Conservation (phyloP, 73 alveolate genomes). For the Symbiodinium pilosum region DNA sequence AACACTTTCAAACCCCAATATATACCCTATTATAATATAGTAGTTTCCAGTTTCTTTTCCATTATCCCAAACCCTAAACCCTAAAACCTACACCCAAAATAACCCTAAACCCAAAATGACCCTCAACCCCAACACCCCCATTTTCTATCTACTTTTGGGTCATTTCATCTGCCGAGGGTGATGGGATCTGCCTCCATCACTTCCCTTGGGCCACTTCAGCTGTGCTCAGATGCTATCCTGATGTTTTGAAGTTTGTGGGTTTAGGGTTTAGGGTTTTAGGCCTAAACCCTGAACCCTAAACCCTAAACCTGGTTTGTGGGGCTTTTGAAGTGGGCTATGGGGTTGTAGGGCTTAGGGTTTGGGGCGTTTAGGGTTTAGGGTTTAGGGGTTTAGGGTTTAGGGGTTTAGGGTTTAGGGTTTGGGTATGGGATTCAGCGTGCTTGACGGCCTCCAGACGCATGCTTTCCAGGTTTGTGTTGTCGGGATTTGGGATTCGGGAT, state of each 20-base stretch:
- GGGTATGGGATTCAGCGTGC: not conserved
- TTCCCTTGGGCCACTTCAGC: not conserved
- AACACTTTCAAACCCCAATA: no score
- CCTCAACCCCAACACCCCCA: no score
- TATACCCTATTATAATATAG: no score
- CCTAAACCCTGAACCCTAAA: not conserved
- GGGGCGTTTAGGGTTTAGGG: not conserved
- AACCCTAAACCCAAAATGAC: no score
- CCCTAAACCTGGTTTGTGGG: not conserved
- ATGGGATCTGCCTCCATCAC: no score
- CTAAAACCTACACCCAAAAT: no score
- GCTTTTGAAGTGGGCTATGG: not conserved
- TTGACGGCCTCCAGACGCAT: not conserved
- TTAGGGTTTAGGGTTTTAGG: no score
- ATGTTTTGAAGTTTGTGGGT: not conserved
- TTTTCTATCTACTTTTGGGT: no score
- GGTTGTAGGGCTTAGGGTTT: not conserved
- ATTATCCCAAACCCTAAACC: no score
- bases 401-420: not conserved
- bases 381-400: not conserved
- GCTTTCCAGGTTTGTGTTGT: no score
- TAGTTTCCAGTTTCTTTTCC: no score
- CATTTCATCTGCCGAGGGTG: no score
- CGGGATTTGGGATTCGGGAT: not conserved
- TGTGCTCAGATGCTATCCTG: conserved; percentile 21